These are phyloP conservation scores for Musa troglodytarum DNA, from an alignment of 176 grass and related monocot species.

Conservation along the genomic window DNA sequence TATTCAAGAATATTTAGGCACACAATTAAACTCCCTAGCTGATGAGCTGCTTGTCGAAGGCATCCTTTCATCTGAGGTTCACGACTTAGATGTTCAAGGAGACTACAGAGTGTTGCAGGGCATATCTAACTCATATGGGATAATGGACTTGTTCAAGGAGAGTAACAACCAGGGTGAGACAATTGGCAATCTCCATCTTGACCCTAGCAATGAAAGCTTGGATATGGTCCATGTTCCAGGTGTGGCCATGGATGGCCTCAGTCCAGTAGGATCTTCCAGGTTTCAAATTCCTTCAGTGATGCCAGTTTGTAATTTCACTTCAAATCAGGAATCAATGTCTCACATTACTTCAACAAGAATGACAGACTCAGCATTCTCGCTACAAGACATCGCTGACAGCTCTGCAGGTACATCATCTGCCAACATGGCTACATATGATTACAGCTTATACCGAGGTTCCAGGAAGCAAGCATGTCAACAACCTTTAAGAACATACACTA, in stretches of 20 bases:
- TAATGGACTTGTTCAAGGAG: slow-evolving; percentile 53
- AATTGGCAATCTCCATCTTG: slow-evolving; percentile 37
- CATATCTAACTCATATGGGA: slow-evolving; percentile 47
- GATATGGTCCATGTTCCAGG: slow-evolving; percentile 32
- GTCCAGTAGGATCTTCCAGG: slow-evolving; percentile 31
- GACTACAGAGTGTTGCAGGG: slow-evolving; percentile 37
- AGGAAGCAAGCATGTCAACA: slow-evolving; percentile 35
- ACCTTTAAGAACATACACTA: slow-evolving; percentile 81
- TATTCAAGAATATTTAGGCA: too few species aligned
- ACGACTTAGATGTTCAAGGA: not conserved
- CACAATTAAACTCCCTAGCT: too few species aligned
- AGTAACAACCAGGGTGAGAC: slow-evolving; percentile 30
- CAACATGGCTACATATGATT: slow-evolving; percentile 52
- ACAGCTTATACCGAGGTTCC: slow-evolving; percentile 35
- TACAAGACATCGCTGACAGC: slow-evolving; percentile 43
- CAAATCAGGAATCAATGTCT: slow-evolving; percentile 26
- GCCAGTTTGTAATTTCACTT: slow-evolving; percentile 9
- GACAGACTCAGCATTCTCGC: slow-evolving; percentile 34
- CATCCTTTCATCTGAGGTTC: too few species aligned
- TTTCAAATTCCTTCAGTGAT: slow-evolving; percentile 18
- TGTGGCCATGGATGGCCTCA: slow-evolving; percentile 24
- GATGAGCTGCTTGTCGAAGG: too few species aligned
- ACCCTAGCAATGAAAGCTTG: slow-evolving; percentile 25
- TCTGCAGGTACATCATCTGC: slow-evolving; percentile 59
- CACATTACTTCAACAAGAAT: slow-evolving; percentile 35